Evolutionary conservation across 495 filamentous ascomycete genomes (phyloP).

Genomic region (Ramalina intermedia): DNA sequence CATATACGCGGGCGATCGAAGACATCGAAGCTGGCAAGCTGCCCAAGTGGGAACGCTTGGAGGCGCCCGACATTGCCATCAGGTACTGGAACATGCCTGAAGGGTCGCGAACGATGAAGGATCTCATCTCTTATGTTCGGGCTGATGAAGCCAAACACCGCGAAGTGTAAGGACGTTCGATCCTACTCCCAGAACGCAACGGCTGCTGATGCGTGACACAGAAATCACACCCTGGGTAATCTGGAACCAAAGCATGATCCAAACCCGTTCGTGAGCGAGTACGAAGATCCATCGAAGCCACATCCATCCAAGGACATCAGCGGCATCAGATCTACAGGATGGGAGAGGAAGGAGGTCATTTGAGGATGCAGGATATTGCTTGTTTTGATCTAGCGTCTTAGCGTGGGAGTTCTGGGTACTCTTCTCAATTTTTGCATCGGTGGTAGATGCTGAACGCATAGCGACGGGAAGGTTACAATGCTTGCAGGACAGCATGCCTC

Average conservation of each 20-base stretch:
- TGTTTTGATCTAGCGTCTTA: constrained; percentile 6
- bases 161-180: constrained; percentile 41
- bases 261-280: constrained; percentile 75
- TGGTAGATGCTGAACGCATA: constrained; percentile 1
- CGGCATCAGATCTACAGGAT: constrained; percentile 53
- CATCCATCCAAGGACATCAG: constrained; percentile 60
- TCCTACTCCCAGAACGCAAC: neutral
- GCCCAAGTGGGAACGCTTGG: constrained; percentile 65
- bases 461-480: neutral
- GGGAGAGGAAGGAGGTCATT: constrained; percentile 72
- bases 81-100: constrained; percentile 91
- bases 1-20: constrained; percentile 73
- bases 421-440: neutral
- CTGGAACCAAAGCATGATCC: constrained; percentile 69
- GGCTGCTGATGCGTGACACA: neutral
- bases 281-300: constrained; percentile 46
- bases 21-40: constrained; percentile 76
- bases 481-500: too few relatives aligned
- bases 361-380: constrained; percentile 19
- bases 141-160: constrained; percentile 95
- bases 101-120: constrained; percentile 63
- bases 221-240: constrained; percentile 83
- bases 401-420: constrained; percentile 9
- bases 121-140: constrained; percentile 75
- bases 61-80: constrained; percentile 77